These are phyloP conservation scores for Lycium barbarum DNA, from an alignment of 257 asterid genomes.

Conservation along the genomic window DNA sequence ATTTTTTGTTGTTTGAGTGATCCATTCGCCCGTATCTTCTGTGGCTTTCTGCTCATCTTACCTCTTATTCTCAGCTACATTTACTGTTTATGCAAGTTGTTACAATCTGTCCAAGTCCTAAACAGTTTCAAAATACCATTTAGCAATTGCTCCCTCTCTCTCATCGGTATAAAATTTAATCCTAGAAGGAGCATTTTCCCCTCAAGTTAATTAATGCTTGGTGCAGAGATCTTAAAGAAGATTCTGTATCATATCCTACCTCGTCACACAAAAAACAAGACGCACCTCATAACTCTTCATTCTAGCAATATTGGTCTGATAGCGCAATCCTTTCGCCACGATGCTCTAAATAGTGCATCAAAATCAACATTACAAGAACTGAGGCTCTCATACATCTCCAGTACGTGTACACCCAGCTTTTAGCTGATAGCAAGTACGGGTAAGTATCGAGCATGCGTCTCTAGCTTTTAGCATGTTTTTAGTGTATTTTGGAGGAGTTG, in stretches of 20 bases:
- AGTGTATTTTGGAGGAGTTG: neutral
- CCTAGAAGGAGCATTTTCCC: neutral
- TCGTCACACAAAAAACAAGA: neutral
- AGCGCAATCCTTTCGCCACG: neutral
- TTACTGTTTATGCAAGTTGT: neutral
- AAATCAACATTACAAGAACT: neutral
- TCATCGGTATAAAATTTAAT: no score
- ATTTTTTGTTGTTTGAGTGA: slow-evolving; percentile 5
- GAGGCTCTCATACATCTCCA: neutral
- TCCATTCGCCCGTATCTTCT: neutral
- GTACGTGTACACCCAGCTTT: neutral
- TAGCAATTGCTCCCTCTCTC: neutral
- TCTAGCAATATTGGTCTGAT: neutral
- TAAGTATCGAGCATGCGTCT: neutral
- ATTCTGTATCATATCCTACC: neutral
- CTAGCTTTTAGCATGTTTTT: neutral
- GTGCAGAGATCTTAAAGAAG: neutral
- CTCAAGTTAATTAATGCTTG: neutral
- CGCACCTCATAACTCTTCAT: neutral
- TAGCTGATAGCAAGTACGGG: neutral
- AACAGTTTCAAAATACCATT: slow-evolving; percentile 13
- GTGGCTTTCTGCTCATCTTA: neutral
- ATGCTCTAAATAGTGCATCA: neutral
- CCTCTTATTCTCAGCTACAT: neutral
- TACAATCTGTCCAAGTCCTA: neutral